Base-by-base conservation (phyloP, 345 rosid genomes). In the Gossypium rotundifolium region DNA sequence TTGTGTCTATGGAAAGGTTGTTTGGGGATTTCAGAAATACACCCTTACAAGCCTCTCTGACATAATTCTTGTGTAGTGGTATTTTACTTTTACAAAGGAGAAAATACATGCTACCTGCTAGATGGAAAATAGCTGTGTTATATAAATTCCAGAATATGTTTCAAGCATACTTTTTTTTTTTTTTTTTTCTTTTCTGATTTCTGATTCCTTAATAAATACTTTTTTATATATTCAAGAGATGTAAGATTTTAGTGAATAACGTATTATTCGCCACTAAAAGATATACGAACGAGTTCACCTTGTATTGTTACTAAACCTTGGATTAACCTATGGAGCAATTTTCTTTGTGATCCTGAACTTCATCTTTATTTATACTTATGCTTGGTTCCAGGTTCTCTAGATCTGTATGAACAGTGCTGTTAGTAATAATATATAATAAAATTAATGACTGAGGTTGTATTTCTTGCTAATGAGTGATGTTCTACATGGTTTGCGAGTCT, bases 341-440 rank as follows among this genome's bases (percentile, higher is more conserved):
- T 65, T 65, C 38, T 65, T 46, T 68, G 72, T n/a, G 29, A 46
- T 48, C 57, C 18, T 67, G 53, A 66, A 13, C 54, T 45, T 66
- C 54, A 45, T 66, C 38, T 20, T 17, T 46, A 22, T 45, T 65
- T 22, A 12, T 22, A 46, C 33, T 46, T 18, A 66, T 66, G 40
- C 2, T 8, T 46, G 40, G 20, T 65, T 66, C 33, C 11, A 14
- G 27, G 20, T 45, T 66, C 71, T 44, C 2, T 22, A 8, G 7
- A 22, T 66, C 18, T 46, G 38, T 66, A 66, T 46, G 51, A 40
- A 23, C 11, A 13, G n/a, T 65, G 11, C 33, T 44, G 22, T 44
- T 65, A 20, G 29, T 65, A 11, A 11, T 65, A 45, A 12, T 7
- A 45, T 22, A 45, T 33, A 40, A 18, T 13, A 13, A 22, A 66